Base-by-base conservation (phyloP, 75 land plant genomes). In the Cunninghamia lanceolata region DNA sequence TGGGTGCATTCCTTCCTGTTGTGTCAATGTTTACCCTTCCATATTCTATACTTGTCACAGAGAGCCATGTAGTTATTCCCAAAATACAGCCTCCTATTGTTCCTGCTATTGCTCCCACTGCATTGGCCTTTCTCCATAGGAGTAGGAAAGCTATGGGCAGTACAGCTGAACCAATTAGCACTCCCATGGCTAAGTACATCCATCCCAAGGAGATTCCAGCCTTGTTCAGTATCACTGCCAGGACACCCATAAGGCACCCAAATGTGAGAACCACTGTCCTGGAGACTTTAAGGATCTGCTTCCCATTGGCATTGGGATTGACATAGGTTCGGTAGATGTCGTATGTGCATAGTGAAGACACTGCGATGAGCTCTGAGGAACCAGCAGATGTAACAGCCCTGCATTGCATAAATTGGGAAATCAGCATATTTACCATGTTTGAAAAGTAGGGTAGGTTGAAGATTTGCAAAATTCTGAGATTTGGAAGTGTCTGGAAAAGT, bases 171-270 rank as follows among this genome's bases (percentile, higher is more conserved):
- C 99, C 98, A 40, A 98, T 90, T 32, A 98, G 59, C 16, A 98
- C 98, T 82, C 99, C 99, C 98, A 92, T 98, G 34, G 99, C 98
- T 13, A 98, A 88, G 84, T 98, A 98, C 99, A 98, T 96, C 99
- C 99, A 98, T 6, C 99, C 99, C 6, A 98, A 86, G 35, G 98
- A 96, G 14, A 98, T 94, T n/a, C 98, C 96, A 10, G 95, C 98
- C 85, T 96, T 96, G 92, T 98, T 98, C 52, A 98, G 89, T 10
- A 93, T 74, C 50, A 98, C 92, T 0, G 99, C 99, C 66, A 98
- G 85, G 5, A 96, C 92, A 17, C 99, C 98, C 99, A 98, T 96
- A 89, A 98, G 92, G 52, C 96, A 96, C 74, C 98, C 99, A 86
- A 98, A 98, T 28, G 50, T 53, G 9, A 98, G 85, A 34, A 98